Percentiles rank a stretch among this genome's conserved stretches.
Evolutionary conservation across 345 rosid genomes (phyloP).

Genomic region (Eucalyptus regnans): DNA sequence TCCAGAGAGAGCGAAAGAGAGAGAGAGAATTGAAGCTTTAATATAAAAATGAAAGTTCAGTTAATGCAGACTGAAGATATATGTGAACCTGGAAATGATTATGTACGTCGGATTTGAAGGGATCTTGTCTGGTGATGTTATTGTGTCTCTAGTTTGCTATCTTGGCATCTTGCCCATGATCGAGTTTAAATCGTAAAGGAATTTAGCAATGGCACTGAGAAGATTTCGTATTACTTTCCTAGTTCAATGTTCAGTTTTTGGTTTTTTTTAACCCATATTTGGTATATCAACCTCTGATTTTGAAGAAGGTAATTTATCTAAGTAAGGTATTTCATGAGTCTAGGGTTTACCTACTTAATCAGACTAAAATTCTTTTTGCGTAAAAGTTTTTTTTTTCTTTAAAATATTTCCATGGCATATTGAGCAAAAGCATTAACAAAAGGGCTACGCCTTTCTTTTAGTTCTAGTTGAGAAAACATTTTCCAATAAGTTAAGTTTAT

Average conservation of each 20-base stretch:
- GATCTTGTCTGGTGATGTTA: background rate
- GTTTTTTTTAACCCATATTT: background rate
- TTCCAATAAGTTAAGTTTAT: background rate
- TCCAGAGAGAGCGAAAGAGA: background rate
- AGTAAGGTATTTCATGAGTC: background rate
- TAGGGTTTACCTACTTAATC: background rate
- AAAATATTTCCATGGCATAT: background rate
- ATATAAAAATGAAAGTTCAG: background rate
- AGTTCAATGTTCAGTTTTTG: background rate
- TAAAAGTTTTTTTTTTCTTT: background rate
- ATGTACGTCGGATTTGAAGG: background rate
- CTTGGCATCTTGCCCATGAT: background rate
- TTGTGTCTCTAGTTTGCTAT: background rate
- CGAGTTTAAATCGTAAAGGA: background rate
- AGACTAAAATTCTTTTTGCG: background rate
- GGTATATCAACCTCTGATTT: too few relatives aligned
- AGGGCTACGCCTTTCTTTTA: background rate
- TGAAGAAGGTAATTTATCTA: too few relatives aligned
- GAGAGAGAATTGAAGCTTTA: background rate
- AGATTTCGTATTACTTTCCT: background rate
- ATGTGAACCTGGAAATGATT: background rate
- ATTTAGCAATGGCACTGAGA: background rate
- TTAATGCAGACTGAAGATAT: background rate
- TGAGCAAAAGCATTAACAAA: background rate
- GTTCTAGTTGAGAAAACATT: background rate